Evolutionary conservation across 106 monocot genomes (phyloP).

Genomic region (Dendrobium nobile): DNA sequence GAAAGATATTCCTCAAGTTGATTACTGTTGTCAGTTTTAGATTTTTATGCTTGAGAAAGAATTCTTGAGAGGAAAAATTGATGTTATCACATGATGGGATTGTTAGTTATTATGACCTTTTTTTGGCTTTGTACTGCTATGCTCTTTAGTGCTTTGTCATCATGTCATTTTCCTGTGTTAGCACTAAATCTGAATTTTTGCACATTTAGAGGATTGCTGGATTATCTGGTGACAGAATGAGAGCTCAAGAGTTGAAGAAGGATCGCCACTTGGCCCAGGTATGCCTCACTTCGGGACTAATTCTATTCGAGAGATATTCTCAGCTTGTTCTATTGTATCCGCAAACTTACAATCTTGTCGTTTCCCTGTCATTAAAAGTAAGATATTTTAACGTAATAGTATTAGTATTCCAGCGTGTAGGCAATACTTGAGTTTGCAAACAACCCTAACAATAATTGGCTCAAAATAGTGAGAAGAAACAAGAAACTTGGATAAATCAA

Average conservation of each 20-base stretch:
- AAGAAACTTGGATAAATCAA: too few species aligned
- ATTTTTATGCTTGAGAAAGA: not conserved
- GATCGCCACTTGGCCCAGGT: conserved; percentile 72
- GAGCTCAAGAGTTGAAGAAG: conserved; percentile 67
- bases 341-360: not conserved
- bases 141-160: not conserved
- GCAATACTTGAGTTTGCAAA: too few species aligned
- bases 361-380: not conserved
- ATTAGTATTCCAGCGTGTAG: not conserved
- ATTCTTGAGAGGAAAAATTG: too few species aligned
- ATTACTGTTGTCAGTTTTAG: not conserved
- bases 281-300: not conserved
- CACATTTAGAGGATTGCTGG: conserved; percentile 57
- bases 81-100: too few species aligned
- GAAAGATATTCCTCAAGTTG: not conserved
- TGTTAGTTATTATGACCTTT: too few species aligned
- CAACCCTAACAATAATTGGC: too few species aligned
- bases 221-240: conserved; percentile 66
- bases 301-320: not conserved
- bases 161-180: not conserved
- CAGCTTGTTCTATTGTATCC: not conserved
- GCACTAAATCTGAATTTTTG: not conserved
- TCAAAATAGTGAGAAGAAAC: too few species aligned
- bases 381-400: not conserved
- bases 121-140: not conserved